Evolutionary conservation across 768 basidiomycete genomes (phyloP), one percentile per base, ranked within the genome.

Genomic region (Paxillus ammoniavirescens): DNA sequence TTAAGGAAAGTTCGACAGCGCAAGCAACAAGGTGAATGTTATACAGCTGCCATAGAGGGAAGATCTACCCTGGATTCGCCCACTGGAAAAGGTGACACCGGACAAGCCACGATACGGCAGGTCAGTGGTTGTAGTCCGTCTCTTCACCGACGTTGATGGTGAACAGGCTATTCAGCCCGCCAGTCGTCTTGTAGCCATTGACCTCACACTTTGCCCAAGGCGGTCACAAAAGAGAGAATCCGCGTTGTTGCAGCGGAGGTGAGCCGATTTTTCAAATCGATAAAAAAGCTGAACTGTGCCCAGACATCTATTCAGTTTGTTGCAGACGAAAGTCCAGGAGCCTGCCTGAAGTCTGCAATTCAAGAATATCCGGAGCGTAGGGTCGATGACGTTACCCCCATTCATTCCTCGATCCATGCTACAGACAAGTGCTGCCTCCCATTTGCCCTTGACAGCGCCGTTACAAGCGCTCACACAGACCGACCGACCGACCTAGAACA

Each of bases 271-370:
- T 52, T 50, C 33, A 40, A 13, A n/a, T 38, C 5, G 2, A 35
- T n/a, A 28, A 21, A 49, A 35, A 45, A 37, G 36, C 15, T 14
- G 54, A 47, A 60, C 37, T 15, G 17, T 36, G n/a, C 2, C 23
- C 42, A 37, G 36, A 6, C 28, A 30, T 37, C n/a, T 49, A 21
- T 5, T 40, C 41, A 66, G 61, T 26, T 13, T 21, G 4, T 30
- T 36, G 10, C 26, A 8, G 6, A 43, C 18, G 35, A 33, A 15
- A 33, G 48, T 5, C 8, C 15, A 18, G 6, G 8, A 33, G 4
- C 18, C 52, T 21, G 21, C 6, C 5, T 17, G 10, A 51, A 21
- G 0, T 23, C 6, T 30, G 8, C n/a, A 10, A 18, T 45, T 8
- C 38, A 0, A 37, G 49, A 35, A 18, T 41, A 12, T 30, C 5